Base-by-base conservation (phyloP, 345 rosid species). In the Populus tremula region DNA sequence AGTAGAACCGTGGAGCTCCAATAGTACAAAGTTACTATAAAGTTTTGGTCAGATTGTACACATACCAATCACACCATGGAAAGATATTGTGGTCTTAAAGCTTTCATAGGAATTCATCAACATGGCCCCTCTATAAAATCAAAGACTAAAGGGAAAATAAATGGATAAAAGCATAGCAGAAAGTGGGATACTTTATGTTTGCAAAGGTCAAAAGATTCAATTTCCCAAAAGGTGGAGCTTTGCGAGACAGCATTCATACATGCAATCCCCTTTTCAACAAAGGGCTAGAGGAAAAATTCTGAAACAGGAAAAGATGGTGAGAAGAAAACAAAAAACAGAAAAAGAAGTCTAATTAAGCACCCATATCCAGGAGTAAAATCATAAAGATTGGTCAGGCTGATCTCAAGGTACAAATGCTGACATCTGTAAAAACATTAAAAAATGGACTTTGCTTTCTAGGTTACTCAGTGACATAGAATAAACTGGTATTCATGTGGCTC, bases 121-220 rank as follows among this genome's bases (percentile, higher is more conserved):
- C 67, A 72, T 41, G 85, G 71, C 14, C 65, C 13, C 45, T 47
- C 77, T 29, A 39, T 27, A 59, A 79, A 75, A 71, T 72, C 69
- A 53, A 66, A 31, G 35, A 12, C 61, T 23, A 41, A 75, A 33
- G 36, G 8, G 77, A 64, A 68, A 75, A 45, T 76, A 75, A 84
- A 81, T 53, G 47, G 78, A 75, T 29, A 36, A 77, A 83, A 82
- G 81, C 83, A 80, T 78, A 29, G 63, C 72, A 76, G 49, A 70
- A 80, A 83, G 81, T 69, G 67, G 77, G 76, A 69, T 72, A 54
- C 82, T 87, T 84, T 80, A 76, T 50, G 64, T 79, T 79, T 77
- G 70, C 36, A 73, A 88, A 85, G 83, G 91, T 88, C 91, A 86
- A 86, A 88, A 79, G 89, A 65, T 85, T 68, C 88, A 80, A 85